Evolutionary conservation across 257 asterid species (phyloP).

Genomic region (Solanum ossicruentum): DNA sequence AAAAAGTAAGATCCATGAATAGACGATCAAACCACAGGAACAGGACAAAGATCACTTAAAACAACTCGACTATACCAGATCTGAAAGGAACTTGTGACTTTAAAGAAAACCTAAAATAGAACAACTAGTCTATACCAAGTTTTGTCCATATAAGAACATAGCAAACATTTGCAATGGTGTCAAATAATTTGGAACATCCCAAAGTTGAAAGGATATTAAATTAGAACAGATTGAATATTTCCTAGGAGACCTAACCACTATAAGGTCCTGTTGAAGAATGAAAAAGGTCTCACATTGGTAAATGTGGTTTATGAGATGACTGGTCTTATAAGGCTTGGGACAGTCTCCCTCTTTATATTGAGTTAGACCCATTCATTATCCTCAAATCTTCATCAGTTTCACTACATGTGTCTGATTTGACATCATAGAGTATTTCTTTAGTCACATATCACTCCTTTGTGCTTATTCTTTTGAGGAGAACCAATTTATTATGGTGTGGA

Average conservation of each 20-base stretch:
- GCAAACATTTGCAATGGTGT: neutral
- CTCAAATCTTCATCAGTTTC: neutral
- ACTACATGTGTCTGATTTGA: neutral
- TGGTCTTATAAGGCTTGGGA: neutral
- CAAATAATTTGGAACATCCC: neutral
- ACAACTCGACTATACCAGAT: neutral
- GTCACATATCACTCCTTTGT: neutral
- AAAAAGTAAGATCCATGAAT: neutral
- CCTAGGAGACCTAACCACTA: neutral
- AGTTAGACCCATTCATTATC: neutral
- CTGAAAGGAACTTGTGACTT: no score
- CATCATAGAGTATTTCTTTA: neutral
- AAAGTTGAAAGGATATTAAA: neutral
- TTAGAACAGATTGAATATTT: neutral
- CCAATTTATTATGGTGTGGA: no score
- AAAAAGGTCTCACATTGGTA: neutral
- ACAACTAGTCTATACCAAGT: neutral
- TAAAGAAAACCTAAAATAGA: no score
- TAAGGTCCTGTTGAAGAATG: neutral
- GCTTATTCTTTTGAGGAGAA: neutral
- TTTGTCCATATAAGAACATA: neutral
- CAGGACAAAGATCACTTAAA: neutral
- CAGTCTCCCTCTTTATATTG: neutral
- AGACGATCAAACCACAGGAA: neutral
- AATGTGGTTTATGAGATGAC: neutral